Base-by-base conservation (phyloP, 192 early-diverging fungal genomes). In the Coemansia asiatica region DNA sequence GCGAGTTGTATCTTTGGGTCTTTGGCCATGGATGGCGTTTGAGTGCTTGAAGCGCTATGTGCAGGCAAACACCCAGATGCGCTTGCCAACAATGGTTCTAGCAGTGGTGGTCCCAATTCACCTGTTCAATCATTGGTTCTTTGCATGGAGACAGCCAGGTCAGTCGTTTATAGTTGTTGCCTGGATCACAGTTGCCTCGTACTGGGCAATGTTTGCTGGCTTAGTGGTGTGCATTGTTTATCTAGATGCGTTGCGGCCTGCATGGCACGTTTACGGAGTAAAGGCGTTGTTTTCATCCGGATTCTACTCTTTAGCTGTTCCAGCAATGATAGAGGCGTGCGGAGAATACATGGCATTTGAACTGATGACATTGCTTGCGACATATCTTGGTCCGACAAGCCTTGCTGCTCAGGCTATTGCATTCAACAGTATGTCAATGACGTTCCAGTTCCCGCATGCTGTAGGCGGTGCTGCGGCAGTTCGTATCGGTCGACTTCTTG, bases 1-100 rank as follows among this genome's bases (percentile, higher is more conserved):
- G 38, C 67, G 83, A 9, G 86, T 84, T 46, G 74, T 91, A 4
- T 72, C 94, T 33, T 74, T 90, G n/a, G 92, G 94, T 6, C 85
- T 92, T 27, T 89, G 91, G 60, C 91, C 94, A 0, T 88, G 83
- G 74, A 82, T 97, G 71, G 84, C 91, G 15, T 90, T 90, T 83
- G 94, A 96, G 67, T 91, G 90, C 63, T 72, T 94, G n/a, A 92
- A 92, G 58, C 85, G 92, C 58, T 97, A 85, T 67, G 75, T 95
- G 21, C 91, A 96, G 70, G 88, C 89, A 4, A 95, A 97, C 76
- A 91, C 87, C 4, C 68, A 71, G 69, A 95, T 98, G 95, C 83
- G 87, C 19, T 88, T 93, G 0, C 85, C 83, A 2, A 63, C 79
- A 19, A 38, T 70, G 46, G 71, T 69, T 8, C 63, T 81, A 7